These are phyloP conservation scores for Brassica nigra DNA, from an alignment of 345 rosid species.

Conservation along the genomic window DNA sequence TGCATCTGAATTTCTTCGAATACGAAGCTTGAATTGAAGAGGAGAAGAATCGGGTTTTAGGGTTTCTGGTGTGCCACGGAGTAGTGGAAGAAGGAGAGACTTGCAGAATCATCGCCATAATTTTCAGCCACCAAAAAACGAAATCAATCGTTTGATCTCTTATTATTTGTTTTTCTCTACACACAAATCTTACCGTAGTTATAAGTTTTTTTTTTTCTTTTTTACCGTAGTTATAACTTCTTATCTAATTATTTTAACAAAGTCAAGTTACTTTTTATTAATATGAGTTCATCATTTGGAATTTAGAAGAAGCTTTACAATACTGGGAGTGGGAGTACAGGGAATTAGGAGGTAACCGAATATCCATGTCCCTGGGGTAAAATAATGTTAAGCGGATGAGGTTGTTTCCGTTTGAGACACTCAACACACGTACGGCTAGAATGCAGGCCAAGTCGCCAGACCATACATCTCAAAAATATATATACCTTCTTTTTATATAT, in stretches of 20 bases:
- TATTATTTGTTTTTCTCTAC: not conserved
- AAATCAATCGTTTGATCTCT: not conserved
- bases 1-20: conserved; percentile 45
- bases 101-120: conserved; percentile 55
- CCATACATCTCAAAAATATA: not conserved
- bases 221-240: too few relatives aligned
- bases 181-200: not conserved
- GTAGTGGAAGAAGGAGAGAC: conserved; percentile 28
- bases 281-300: not conserved
- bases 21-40: conserved; percentile 25
- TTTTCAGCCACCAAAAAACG: conserved; percentile 1
- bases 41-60: conserved; percentile 29
- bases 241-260: not conserved
- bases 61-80: conserved; percentile 28
- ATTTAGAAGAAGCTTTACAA: not conserved
- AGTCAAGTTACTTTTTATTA: not conserved
- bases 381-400: not conserved
- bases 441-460: not conserved
- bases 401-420: conserved; percentile 21
- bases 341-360: not conserved
- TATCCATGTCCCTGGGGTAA: not conserved
- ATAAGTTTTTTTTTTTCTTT: too few relatives aligned
- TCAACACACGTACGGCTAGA: conserved; percentile 7
- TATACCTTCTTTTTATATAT: too few relatives aligned
- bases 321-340: not conserved